Percentiles rank a stretch among this genome's conserved stretches.
These are phyloP conservation scores for Agrocybe praecox DNA, from an alignment of 768 basidiomycete genomes.

Conservation along the genomic window DNA sequence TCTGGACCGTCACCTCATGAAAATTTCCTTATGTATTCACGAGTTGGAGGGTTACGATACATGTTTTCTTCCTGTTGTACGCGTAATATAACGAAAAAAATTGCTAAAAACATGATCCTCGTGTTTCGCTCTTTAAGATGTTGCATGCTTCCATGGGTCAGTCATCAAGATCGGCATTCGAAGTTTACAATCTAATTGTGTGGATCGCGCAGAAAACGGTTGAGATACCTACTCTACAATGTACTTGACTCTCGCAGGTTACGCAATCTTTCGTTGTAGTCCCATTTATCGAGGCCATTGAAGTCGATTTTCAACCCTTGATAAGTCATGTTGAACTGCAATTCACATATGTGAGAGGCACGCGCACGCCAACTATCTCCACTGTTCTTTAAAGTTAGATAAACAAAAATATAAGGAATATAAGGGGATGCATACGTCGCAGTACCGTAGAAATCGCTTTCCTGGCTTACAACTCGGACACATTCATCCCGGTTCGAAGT, in stretches of 20 bases:
- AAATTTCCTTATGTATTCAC: constrained; percentile 28
- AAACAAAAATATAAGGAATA: not conserved
- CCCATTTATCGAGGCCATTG: constrained; percentile 77
- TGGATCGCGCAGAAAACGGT: no score
- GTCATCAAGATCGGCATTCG: not conserved
- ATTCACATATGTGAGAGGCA: constrained; percentile 68
- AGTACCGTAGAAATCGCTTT: constrained; percentile 70
- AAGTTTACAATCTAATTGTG: not conserved
- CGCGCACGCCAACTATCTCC: constrained; percentile 84
- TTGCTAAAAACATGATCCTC: constrained; percentile 29
- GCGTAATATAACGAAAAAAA: constrained; percentile 33
- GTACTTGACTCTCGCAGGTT: constrained; percentile 60
- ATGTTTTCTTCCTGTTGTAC: constrained; percentile 25
- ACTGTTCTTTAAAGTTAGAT: constrained; percentile 35
- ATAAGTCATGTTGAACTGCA: constrained; percentile 66
- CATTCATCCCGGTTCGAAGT: constrained; percentile 68
- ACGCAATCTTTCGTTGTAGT: constrained; percentile 59
- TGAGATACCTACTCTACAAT: constrained; percentile 7
- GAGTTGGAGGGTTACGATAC: constrained; percentile 18
- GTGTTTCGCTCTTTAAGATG: not conserved
- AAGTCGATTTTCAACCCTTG: constrained; percentile 73
- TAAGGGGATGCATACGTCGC: constrained; percentile 59
- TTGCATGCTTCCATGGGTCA: not conserved
- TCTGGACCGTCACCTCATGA: constrained; percentile 83
- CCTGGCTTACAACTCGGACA: constrained; percentile 63